phyloP scores from a whole-genome alignment of 2,329 filamentous ascomycete species.

The Ophiostoma fasciatum region DNA sequence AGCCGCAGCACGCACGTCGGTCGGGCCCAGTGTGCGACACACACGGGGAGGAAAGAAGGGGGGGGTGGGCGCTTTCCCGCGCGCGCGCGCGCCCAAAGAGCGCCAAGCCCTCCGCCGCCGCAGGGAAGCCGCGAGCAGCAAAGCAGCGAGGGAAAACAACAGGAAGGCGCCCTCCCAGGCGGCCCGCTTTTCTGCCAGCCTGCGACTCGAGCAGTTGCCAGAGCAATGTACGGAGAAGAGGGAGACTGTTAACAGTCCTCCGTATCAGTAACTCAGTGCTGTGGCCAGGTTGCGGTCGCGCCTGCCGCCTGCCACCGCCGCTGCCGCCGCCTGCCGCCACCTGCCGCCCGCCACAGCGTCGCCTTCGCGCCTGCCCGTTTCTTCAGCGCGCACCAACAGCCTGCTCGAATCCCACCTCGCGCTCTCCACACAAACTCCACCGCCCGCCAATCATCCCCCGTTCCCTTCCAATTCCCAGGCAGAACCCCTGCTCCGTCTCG shows the following conservation, averaged over 20 bases:
- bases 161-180: not conserved
- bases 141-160: not conserved
- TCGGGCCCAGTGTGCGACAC: too few relatives aligned
- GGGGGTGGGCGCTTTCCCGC: too few relatives aligned
- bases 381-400: constrained; percentile 4
- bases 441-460: constrained; percentile 9
- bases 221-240: too few relatives aligned
- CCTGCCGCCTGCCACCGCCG: not conserved
- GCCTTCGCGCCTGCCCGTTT: constrained; percentile 1
- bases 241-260: too few relatives aligned
- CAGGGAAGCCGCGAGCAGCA: not conserved
- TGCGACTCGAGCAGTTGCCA: too few relatives aligned
- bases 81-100: too few relatives aligned
- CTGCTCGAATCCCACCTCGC: not conserved
- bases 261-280: too few relatives aligned
- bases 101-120: too few relatives aligned
- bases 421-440: constrained; percentile 7
- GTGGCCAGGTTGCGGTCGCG: too few relatives aligned
- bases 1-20: constrained; percentile 4
- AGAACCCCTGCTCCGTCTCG: constrained; percentile 9
- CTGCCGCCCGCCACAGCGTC: not conserved
- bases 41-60: too few relatives aligned
- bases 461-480: constrained; percentile 10
- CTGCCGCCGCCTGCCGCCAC: not conserved
- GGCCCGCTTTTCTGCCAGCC: constrained; percentile 5